These are phyloP conservation scores for Saccharomycopsis sp. DNA, from an alignment of 805 yeast genomes.

Conservation along the genomic window DNA sequence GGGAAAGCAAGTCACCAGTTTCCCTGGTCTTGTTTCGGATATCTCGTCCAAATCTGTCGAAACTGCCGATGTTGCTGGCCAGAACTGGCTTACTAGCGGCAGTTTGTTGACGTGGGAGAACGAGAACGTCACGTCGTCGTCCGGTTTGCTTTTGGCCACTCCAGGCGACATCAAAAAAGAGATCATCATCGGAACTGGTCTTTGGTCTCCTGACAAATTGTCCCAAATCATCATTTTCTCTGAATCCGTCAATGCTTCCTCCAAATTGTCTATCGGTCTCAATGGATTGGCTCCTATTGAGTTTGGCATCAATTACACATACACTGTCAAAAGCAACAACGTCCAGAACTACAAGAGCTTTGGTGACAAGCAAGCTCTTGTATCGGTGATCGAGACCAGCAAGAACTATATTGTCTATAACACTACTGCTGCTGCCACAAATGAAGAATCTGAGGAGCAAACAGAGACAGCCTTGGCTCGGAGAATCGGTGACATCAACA, in stretches of 20 bases:
- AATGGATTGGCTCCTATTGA: not conserved
- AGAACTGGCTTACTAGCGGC: conserved; percentile 25
- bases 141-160: conserved; percentile 4
- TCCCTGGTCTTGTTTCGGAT: conserved; percentile 22
- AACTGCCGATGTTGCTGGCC: conserved; percentile 17
- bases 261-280: conserved; percentile 1
- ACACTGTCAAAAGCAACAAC: conserved; percentile 26
- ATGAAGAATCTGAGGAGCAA: not conserved
- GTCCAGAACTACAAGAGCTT: conserved; percentile 29
- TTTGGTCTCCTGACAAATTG: conserved; percentile 7
- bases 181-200: conserved; percentile 7
- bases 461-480: not conserved
- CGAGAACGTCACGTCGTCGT: conserved; percentile 6
- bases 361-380: conserved; percentile 32
- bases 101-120: conserved; percentile 18
- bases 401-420: not conserved
- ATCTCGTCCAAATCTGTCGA: not conserved
- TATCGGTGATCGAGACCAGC: conserved; percentile 13
- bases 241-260: conserved; percentile 5
- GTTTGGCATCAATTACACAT: conserved; percentile 7
- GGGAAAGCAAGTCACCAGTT: conserved; percentile 32
- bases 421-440: not conserved
- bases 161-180: conserved; percentile 3
- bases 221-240: conserved; percentile 9
- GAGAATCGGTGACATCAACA: not conserved